phyloP scores from a whole-genome alignment of 1,284 basidiomycete species.

The Microbotryum violaceum region DNA sequence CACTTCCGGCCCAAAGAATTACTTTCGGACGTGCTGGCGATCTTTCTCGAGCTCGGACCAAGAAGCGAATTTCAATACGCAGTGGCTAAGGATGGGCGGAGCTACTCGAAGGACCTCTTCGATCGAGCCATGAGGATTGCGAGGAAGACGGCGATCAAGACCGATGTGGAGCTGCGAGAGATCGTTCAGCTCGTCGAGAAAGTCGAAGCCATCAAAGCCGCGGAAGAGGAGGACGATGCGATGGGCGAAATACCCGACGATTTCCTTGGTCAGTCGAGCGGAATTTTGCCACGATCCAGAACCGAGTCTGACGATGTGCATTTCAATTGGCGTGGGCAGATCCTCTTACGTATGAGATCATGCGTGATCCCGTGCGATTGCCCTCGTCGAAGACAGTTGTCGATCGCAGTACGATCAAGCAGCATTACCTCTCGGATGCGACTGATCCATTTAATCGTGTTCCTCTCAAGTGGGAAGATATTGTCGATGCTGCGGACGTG shows the following conservation, averaged over 20 bases:
- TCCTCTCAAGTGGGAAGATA: constrained; percentile 43
- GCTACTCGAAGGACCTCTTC: constrained; percentile 79
- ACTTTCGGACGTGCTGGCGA: constrained; percentile 78
- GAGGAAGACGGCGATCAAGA: constrained; percentile 62
- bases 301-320: too few relatives aligned
- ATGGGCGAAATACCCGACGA: constrained; percentile 92
- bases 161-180: constrained; percentile 67
- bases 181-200: constrained; percentile 65
- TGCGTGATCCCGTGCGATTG: constrained; percentile 90
- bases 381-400: constrained; percentile 74
- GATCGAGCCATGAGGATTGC: constrained; percentile 69
- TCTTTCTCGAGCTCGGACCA: constrained; percentile 82
- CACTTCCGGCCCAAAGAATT: constrained; percentile 79
- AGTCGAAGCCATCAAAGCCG: constrained; percentile 74
- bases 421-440: constrained; percentile 71
- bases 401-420: constrained; percentile 91
- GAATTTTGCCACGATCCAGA: too few relatives aligned
- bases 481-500: constrained; percentile 32
- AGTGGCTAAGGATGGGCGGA: constrained; percentile 85
- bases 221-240: constrained; percentile 76
- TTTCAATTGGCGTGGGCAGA: constrained; percentile 50
- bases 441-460: constrained; percentile 49
- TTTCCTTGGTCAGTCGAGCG: constrained; percentile 59
- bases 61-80: constrained; percentile 75
- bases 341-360: constrained; percentile 85